These are phyloP conservation scores for Ganoderma resinaceum DNA, from an alignment of 1,284 basidiomycete genomes.

Conservation along the genomic window DNA sequence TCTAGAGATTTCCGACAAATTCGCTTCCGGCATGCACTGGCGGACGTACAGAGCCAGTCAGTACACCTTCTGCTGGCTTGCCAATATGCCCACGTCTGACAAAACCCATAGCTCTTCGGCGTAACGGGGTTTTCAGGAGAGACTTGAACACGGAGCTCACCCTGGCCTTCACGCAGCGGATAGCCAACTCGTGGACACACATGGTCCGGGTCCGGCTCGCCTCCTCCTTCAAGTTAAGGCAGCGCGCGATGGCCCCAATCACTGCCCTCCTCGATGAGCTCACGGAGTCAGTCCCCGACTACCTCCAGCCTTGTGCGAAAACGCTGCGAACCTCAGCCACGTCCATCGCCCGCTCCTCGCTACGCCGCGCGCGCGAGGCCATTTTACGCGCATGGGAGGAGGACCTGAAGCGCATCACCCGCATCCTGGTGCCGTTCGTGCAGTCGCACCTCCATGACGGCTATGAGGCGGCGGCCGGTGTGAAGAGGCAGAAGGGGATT, in stretches of 20 bases:
- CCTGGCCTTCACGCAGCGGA: background rate
- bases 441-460: background rate
- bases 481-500: background rate
- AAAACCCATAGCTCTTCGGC: background rate
- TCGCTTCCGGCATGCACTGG: background rate
- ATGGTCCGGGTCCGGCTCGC: background rate
- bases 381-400: background rate
- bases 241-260: background rate
- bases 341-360: background rate
- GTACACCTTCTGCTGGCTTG: background rate
- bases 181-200: background rate
- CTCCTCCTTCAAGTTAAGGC: background rate
- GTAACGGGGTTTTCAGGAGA: background rate
- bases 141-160: conserved; percentile 4
- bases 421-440: conserved; percentile 5
- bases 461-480: background rate
- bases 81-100: background rate
- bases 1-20: background rate
- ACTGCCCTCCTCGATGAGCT: background rate
- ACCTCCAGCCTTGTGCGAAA: background rate
- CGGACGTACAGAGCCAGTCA: background rate
- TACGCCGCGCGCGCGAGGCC: background rate
- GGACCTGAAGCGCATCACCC: background rate
- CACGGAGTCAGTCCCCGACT: background rate
- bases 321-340: background rate